These are phyloP conservation scores for Beauveria bassiana DNA, from an alignment of 2,329 filamentous ascomycete species.

Conservation along the genomic window DNA sequence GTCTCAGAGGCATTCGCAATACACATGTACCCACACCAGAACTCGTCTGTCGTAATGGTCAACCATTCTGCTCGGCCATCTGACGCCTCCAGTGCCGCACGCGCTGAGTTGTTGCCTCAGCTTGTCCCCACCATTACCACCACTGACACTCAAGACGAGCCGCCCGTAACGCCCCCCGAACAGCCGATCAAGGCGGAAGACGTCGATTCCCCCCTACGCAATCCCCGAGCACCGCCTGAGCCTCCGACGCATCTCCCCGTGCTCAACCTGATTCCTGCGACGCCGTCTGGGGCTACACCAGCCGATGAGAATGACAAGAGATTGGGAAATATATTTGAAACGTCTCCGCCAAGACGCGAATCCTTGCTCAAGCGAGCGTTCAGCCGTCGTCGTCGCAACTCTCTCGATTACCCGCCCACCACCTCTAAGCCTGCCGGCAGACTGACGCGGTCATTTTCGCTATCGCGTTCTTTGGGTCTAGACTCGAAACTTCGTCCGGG, in stretches of 20 bases:
- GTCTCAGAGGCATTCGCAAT: slow-evolving; percentile 56
- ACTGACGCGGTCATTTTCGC: slow-evolving; percentile 44
- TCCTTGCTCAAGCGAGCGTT: slow-evolving; percentile 50
- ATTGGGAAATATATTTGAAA: slow-evolving; percentile 47
- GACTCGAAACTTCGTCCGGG: slow-evolving; percentile 21
- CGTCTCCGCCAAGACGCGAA: slow-evolving; percentile 36
- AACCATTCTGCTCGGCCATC: slow-evolving; percentile 46
- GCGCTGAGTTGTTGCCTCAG: slow-evolving; percentile 18
- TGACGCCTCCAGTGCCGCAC: slow-evolving; percentile 31
- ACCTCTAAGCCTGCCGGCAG: slow-evolving; percentile 34
- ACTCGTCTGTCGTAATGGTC: slow-evolving; percentile 55
- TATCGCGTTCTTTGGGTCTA: slow-evolving; percentile 35
- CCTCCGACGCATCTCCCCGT: slow-evolving; percentile 35
- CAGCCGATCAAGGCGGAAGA: slow-evolving; percentile 41
- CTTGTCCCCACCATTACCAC: slow-evolving; percentile 29
- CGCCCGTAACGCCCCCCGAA: slow-evolving; percentile 46
- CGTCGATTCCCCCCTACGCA: slow-evolving; percentile 54
- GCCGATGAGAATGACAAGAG: slow-evolving; percentile 42
- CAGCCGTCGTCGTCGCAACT: slow-evolving; percentile 38
- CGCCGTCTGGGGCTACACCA: slow-evolving; percentile 52
- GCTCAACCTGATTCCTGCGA: slow-evolving; percentile 57
- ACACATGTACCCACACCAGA: slow-evolving; percentile 56
- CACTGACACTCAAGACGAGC: slow-evolving; percentile 30
- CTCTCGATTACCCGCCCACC: slow-evolving; percentile 33
- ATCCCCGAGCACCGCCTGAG: slow-evolving; percentile 51